Evolutionary conservation across 371 early-diverging fungal species (phyloP).

Genomic region (Thermomucor indicae-seudaticae): DNA sequence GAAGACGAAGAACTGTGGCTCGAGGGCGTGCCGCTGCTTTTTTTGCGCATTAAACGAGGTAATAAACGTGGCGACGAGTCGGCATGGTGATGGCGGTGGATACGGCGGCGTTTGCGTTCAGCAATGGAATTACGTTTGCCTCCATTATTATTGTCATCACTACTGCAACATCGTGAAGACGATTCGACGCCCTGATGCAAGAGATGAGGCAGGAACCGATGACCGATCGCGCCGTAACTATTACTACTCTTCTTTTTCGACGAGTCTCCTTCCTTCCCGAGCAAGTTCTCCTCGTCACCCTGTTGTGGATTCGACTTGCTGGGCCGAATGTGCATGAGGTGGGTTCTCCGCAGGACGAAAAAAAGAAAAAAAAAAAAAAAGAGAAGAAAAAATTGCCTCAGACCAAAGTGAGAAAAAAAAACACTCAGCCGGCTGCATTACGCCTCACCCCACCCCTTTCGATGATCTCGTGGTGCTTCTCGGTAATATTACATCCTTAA

Average conservation of each 20-base stretch:
- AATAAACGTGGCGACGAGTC: slow-evolving; percentile 4
- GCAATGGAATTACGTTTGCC: slow-evolving; percentile 9
- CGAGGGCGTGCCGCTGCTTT: background rate
- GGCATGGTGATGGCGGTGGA: slow-evolving; percentile 23
- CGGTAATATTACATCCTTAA: too few species aligned
- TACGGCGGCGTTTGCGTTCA: slow-evolving; percentile 28
- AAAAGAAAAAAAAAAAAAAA: slow-evolving; percentile 9
- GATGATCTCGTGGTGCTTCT: too few species aligned
- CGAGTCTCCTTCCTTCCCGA: too few species aligned
- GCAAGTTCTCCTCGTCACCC: slow-evolving; percentile 15
- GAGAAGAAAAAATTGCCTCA: slow-evolving; percentile 4
- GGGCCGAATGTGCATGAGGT: slow-evolving; percentile 3
- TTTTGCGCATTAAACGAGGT: slow-evolving; percentile 5
- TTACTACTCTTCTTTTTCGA: too few species aligned
- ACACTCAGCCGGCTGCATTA: too few species aligned
- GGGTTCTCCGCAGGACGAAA: background rate
- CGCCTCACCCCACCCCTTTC: too few species aligned
- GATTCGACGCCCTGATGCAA: slow-evolving; percentile 8
- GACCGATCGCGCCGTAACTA: too few species aligned
- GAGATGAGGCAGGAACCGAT: too few species aligned
- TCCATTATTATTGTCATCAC: slow-evolving; percentile 17
- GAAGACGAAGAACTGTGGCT: background rate
- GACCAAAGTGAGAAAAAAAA: background rate
- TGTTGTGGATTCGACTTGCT: slow-evolving; percentile 4
- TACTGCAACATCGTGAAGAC: slow-evolving; percentile 17